Evolutionary conservation across 306 rosid species (phyloP).

Genomic region (Crataegus laevigata): DNA sequence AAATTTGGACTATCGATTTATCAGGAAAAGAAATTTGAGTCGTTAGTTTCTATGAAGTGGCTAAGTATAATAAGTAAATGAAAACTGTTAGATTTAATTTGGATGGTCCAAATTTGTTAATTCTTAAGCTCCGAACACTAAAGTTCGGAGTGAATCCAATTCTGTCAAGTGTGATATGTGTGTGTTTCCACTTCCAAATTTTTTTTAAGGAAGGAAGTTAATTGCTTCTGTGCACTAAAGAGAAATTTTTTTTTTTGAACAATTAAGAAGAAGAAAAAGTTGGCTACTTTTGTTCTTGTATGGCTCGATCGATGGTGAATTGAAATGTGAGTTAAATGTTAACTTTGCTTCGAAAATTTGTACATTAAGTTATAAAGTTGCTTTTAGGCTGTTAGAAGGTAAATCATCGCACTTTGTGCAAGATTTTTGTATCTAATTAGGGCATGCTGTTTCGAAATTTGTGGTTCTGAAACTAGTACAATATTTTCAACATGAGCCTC

Average conservation of each 20-base stretch:
- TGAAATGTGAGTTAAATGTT: neutral
- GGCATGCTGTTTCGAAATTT: no score
- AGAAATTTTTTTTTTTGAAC: neutral
- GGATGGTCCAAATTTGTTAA: accelerated
- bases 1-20: no score
- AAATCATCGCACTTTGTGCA: neutral
- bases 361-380: neutral
- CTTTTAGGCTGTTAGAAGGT: neutral
- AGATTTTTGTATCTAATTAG: no score
- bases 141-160: accelerated
- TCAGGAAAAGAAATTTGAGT: no score
- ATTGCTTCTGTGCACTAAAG: neutral
- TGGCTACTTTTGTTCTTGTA: neutral
- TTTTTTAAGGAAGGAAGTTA: neutral
- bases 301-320: neutral
- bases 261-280: neutral
- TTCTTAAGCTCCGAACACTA: accelerated
- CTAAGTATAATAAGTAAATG: accelerated
- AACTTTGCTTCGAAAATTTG: neutral
- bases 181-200: neutral
- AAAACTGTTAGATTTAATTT: no score
- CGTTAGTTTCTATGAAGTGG: no score
- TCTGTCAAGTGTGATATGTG: neutral
- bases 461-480: no score
- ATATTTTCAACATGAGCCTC: accelerated